Percentiles rank a stretch among this genome's conserved stretches.
These are phyloP conservation scores for Cyclotella choctawhatcheeana DNA, from an alignment of 108 stramenopile genomes.

Conservation along the genomic window DNA sequence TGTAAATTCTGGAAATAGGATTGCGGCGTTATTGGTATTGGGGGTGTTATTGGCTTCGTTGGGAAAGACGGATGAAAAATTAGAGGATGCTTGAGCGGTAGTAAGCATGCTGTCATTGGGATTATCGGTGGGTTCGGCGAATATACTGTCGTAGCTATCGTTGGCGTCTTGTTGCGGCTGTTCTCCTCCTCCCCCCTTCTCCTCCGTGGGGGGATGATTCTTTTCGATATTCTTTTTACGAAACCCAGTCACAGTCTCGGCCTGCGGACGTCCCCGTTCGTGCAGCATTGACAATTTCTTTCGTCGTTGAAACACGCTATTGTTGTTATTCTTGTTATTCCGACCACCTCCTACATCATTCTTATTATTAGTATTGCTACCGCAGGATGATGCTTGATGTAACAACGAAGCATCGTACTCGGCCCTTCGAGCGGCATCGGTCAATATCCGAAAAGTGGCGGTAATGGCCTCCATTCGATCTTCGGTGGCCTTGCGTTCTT, in stretches of 20 bases:
- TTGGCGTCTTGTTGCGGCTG: neutral
- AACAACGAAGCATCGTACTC: constrained; percentile 25
- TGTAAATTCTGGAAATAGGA: neutral
- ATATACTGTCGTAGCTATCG: neutral
- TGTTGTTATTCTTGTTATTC: neutral
- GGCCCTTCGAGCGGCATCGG: constrained; percentile 16
- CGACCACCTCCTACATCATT: neutral
- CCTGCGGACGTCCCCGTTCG: neutral
- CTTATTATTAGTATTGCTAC: neutral
- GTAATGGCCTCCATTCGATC: constrained; percentile 43
- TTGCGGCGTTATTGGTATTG: neutral
- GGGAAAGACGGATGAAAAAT: too few relatives aligned
- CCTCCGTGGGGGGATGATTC: neutral
- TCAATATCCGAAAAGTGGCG: constrained; percentile 37
- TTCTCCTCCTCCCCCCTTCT: neutral
- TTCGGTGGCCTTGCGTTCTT: constrained; percentile 29
- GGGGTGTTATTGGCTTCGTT: neutral
- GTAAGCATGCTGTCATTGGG: too few relatives aligned
- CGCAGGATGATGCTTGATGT: neutral
- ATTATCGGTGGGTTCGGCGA: too few relatives aligned
- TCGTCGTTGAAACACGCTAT: neutral
- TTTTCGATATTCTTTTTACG: neutral
- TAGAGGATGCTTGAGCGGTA: too few relatives aligned
- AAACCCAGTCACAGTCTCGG: constrained; percentile 8
- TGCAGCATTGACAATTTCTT: neutral